These are phyloP conservation scores for Vararia minispora DNA, from an alignment of 768 basidiomycete genomes.

Conservation along the genomic window DNA sequence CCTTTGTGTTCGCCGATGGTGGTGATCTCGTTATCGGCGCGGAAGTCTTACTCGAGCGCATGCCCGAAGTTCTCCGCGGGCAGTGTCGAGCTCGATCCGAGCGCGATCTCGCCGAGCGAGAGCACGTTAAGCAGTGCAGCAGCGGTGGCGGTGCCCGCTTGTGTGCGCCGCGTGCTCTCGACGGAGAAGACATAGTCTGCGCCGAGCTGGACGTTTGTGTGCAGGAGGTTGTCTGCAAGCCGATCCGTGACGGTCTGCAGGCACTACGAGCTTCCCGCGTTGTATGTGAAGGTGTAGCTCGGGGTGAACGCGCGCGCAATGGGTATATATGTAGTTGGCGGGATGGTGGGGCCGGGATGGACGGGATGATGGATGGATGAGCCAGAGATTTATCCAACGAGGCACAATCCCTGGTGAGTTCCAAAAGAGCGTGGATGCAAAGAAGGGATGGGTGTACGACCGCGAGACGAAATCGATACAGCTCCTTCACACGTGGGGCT, in stretches of 20 bases:
- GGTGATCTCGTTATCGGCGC: conserved; percentile 59
- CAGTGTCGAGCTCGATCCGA: conserved; percentile 56
- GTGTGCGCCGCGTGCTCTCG: conserved; percentile 37
- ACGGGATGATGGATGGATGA: too few relatives aligned
- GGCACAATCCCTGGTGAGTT: too few relatives aligned
- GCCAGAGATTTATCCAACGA: too few relatives aligned
- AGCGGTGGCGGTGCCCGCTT: conserved; percentile 38
- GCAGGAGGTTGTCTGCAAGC: conserved; percentile 53
- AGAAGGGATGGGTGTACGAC: too few relatives aligned
- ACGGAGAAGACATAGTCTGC: conserved; percentile 54
- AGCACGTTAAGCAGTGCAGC: conserved; percentile 51
- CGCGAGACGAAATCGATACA: too few relatives aligned
- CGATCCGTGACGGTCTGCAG: conserved; percentile 41
- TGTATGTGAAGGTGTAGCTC: conserved; percentile 60
- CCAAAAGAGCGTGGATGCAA: too few relatives aligned
- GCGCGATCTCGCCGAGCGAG: conserved; percentile 48
- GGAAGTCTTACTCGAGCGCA: conserved; percentile 41
- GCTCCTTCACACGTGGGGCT: too few relatives aligned
- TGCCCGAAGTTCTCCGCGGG: conserved; percentile 58
- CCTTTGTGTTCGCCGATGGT: conserved; percentile 74
- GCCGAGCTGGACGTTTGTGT: conserved; percentile 65
- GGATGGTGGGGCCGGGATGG: too few relatives aligned
- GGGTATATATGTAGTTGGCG: too few relatives aligned
- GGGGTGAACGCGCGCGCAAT: conserved; percentile 38
- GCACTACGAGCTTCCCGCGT: conserved; percentile 64